A percentile compares a stretch with the other conserved stretches of the same genome.
These are phyloP conservation scores for Fusarium siculi DNA, from an alignment of 2,329 filamentous ascomycete genomes.

Conservation along the genomic window DNA sequence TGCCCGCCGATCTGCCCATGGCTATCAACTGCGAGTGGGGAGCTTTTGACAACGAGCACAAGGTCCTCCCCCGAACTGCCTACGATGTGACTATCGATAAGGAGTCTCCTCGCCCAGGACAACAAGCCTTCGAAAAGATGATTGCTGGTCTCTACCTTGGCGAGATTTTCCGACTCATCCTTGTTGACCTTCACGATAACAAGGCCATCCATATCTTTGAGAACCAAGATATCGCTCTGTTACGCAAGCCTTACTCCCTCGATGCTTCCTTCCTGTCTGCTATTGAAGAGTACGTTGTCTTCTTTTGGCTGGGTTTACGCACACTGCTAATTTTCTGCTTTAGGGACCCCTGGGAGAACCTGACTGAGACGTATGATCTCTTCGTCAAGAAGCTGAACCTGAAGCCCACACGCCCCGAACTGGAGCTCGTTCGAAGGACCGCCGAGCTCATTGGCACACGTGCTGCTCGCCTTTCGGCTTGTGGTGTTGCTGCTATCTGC, in stretches of 20 bases:
- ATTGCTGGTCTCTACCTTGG: constrained; percentile 94
- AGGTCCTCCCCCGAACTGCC: constrained; percentile 83
- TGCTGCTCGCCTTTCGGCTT: constrained; percentile 90
- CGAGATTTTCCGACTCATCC: constrained; percentile 89
- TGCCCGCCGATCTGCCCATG: constrained; percentile 85
- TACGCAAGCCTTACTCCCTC: constrained; percentile 88
- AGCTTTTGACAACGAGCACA: constrained; percentile 93
- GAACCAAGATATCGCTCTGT: constrained; percentile 80
- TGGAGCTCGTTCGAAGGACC: constrained; percentile 88
- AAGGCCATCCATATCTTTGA: constrained; percentile 81
- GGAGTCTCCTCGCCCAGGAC: constrained; percentile 89
- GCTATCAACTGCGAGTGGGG: constrained; percentile 99
- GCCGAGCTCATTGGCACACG: constrained; percentile 96
- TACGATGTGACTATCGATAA: constrained; percentile 92
- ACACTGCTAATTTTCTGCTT: constrained; percentile 31
- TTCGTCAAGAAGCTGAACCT: constrained; percentile 82
- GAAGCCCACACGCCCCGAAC: constrained; percentile 76
- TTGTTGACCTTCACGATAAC: constrained; percentile 87
- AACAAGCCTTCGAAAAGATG: constrained; percentile 98
- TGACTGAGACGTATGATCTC: constrained; percentile 86
- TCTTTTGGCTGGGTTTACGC: neutral
- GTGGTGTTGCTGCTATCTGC: constrained; percentile 94
- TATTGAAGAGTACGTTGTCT: constrained; percentile 80
- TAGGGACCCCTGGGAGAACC: constrained; percentile 93
- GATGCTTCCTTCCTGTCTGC: constrained; percentile 93